phyloP scores from a whole-genome alignment of 257 asterid species.

The Plectranthus barbatus region DNA sequence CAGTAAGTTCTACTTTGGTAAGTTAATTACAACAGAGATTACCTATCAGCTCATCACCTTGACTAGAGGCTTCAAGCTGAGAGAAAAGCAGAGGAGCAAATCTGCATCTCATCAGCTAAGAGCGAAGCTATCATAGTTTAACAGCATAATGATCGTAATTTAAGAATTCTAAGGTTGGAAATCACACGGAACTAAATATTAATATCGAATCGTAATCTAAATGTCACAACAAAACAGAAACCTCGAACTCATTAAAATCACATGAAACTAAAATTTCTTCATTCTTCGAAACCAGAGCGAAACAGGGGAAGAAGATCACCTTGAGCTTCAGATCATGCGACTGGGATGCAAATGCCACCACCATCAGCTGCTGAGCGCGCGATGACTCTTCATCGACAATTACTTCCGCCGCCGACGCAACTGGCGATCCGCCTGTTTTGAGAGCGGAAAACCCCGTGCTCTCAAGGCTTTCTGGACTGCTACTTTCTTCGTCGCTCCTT shows the following conservation, averaged over 20 bases:
- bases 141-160: not conserved
- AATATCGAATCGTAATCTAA: not conserved
- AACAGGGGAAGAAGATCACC: slow-evolving; percentile 18
- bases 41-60: not conserved
- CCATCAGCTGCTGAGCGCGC: slow-evolving; percentile 22
- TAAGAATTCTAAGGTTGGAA: not conserved
- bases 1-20: not conserved
- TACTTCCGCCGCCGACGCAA: slow-evolving; percentile 10
- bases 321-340: slow-evolving; percentile 29
- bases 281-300: slow-evolving; percentile 4
- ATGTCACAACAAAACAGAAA: not conserved
- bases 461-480: slow-evolving; percentile 30
- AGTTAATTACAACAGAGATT: not conserved
- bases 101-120: slow-evolving; percentile 8
- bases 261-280: not conserved
- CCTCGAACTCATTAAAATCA: not conserved
- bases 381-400: slow-evolving; percentile 24
- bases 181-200: not conserved
- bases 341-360: slow-evolving; percentile 22
- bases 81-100: not conserved
- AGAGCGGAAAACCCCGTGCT: slow-evolving; percentile 17
- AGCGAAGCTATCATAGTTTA: not conserved
- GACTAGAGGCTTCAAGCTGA: not conserved
- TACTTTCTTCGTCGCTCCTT: slow-evolving; percentile 13
- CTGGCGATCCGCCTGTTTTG: slow-evolving; percentile 25